Percentiles rank a stretch among this genome's conserved stretches.
phyloP scores from a whole-genome alignment of 2,329 filamentous ascomycete species.

The Pyricularia sp. region DNA sequence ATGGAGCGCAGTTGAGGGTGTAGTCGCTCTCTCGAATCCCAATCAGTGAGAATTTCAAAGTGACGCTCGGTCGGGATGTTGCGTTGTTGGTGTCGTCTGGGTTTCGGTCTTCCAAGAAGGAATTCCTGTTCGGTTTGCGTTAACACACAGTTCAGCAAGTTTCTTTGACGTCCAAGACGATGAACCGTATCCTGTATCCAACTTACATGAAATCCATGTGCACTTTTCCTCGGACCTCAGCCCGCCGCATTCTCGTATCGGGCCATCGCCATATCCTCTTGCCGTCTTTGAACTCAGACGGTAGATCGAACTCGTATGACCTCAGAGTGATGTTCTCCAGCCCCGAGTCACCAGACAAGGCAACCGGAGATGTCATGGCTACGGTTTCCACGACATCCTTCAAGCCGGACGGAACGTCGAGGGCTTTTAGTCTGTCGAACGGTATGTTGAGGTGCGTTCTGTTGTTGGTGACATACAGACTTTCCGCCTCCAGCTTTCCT shows the following conservation, averaged over 20 bases:
- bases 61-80: not conserved
- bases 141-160: not conserved
- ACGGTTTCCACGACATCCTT: not conserved
- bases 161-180: not conserved
- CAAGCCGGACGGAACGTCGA: not conserved
- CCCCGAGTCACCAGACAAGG: not conserved
- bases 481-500: not conserved
- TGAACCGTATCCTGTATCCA: not conserved
- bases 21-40: not conserved
- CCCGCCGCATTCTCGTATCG: not conserved
- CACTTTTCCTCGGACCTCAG: not conserved
- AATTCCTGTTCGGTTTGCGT: not conserved
- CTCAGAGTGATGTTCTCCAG: not conserved
- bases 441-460: not conserved
- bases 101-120: not conserved
- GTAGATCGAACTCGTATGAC: not conserved
- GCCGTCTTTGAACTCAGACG: not conserved
- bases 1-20: not conserved
- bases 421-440: not conserved
- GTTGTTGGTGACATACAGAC: not conserved
- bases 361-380: not conserved
- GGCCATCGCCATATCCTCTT: not conserved
- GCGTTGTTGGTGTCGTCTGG: not conserved
- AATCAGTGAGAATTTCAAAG: not conserved
- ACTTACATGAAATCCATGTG: not conserved